Base-by-base conservation (phyloP, 306 rosid genomes). In the Purshia tridentata region DNA sequence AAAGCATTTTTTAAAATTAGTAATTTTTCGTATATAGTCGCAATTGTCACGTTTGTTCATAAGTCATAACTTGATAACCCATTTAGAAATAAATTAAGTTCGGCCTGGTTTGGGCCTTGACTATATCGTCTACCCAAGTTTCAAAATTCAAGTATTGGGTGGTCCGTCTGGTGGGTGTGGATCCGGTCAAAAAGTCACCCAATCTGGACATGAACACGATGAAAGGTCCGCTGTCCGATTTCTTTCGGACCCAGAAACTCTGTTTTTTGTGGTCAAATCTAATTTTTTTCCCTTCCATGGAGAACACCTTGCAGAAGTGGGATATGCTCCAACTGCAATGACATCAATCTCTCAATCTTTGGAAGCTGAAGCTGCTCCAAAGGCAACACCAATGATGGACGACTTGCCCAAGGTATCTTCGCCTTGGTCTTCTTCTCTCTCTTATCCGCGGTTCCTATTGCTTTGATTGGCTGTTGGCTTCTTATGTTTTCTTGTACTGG, bases 381-480 rank as follows among this genome's bases (percentile, higher is more conserved):
- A 59, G 75, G 67, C 57, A 8, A 22, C 45, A 9, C 67, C 66
- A 23, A 6, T 45, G 8, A 71, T 45, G 75, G 75, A 23, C 11
- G 67, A 71, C 40, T 45, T 71, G 75, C 75, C 75, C 55, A 35
- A 56, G 75, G 75, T 71, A 13, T 6, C 54, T 9, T 45, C n/a
- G 0, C 12, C 16, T 16, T 9, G 16, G 4, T 4, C 14, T 49
- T 14, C 16, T 49, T 49, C 14, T 49, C 53, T 49, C 53, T 16
- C 35, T 29, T 13, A 49, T 9, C 20, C 20, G 20, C 18, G 5
- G 47, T 35, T 71, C 22, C 66, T 57, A 4, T 67, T 16, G 53
- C 50, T 58, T 14, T 16, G 42, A 2, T 8, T 40, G 7, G 11
- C 44, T 15, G 13, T 53, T 20, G 23, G 4, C 14, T 67, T 37